Conservation (phyloP, 176 grass and related monocot species). For the Aegilops longissima region DNA sequence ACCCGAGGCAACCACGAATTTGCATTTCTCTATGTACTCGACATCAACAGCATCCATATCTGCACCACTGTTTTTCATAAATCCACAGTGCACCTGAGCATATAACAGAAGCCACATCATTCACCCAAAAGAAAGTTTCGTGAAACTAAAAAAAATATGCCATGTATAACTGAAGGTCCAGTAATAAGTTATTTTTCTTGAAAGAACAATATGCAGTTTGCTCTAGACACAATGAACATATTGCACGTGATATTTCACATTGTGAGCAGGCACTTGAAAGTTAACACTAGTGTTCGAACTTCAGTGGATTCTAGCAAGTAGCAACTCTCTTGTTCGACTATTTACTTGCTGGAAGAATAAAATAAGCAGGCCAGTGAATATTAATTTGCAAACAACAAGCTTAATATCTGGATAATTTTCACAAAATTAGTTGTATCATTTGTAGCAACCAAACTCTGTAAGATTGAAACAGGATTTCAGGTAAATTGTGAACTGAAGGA, state of each 20-base stretch:
- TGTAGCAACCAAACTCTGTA: not conserved
- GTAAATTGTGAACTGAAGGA: not conserved
- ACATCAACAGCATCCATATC: conserved; percentile 78
- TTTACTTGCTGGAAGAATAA: not conserved
- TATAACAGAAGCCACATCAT: conserved; percentile 12
- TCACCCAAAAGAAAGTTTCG: not conserved
- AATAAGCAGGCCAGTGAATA: not conserved
- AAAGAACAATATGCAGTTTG: not conserved
- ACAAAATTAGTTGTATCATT: not conserved
- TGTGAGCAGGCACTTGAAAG: not conserved
- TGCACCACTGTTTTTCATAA: conserved; percentile 81
- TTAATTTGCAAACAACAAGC: not conserved
- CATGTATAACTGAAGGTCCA: too few species aligned
- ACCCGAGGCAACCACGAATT: conserved; percentile 93
- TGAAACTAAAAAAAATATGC: not conserved
- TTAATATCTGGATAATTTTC: not conserved
- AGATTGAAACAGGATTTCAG: not conserved
- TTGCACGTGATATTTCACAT: not conserved
- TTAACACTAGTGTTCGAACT: not conserved
- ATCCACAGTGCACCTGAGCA: conserved; percentile 92
- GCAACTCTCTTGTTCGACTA: not conserved
- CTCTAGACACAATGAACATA: conserved; percentile 9
- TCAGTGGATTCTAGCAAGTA: not conserved
- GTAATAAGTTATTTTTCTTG: not conserved
- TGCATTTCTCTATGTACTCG: conserved; percentile 82